Conservation (phyloP, 148 eudicot species). For the Cornus kousa region DNA sequence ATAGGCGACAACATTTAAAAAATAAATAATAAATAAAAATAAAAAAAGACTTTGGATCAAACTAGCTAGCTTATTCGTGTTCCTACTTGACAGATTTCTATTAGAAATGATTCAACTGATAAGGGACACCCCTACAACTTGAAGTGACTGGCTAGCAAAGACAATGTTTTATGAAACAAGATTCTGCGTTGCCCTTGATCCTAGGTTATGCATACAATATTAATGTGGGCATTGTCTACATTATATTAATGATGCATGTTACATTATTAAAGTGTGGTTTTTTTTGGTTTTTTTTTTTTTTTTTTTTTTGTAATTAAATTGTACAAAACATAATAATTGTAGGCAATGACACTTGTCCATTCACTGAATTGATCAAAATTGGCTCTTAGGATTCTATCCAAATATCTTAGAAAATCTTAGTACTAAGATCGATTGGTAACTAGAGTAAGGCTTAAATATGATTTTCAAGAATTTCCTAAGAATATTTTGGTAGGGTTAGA, state of each 20-base stretch:
- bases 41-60: too few species aligned
- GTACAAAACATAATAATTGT: neutral
- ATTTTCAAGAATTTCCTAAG: neutral
- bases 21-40: too few species aligned
- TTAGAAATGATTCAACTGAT: neutral
- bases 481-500: neutral
- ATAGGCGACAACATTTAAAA: too few species aligned
- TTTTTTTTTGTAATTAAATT: too few species aligned
- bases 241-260: neutral
- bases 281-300: too few species aligned
- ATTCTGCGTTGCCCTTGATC: neutral
- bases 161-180: neutral
- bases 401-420: neutral
- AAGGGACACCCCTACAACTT: neutral
- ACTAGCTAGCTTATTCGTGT: too few species aligned
- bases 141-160: neutral
- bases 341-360: constrained; percentile 1
- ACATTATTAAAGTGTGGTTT: neutral
- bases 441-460: too few species aligned
- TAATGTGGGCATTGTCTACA: neutral
- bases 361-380: neutral
- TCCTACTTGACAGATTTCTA: too few species aligned
- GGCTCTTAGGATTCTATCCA: neutral
- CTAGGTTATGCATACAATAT: neutral
- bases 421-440: too few species aligned